Conservation (phyloP, 1,139 yeast genomes). For the Lodderomyces theae region DNA sequence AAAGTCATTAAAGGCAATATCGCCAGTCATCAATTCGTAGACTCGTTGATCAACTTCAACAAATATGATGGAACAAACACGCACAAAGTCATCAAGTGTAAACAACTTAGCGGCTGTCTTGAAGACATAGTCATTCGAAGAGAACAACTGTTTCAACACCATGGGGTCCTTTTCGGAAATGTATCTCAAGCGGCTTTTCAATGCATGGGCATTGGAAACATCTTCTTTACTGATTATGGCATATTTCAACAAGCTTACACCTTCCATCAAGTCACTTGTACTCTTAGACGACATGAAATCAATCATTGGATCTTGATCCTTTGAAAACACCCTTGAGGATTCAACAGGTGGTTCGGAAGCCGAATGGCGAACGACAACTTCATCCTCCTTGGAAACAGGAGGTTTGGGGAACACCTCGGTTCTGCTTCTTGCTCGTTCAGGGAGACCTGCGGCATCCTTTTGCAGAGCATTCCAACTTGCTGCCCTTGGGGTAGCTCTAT, state of each 20-base stretch:
- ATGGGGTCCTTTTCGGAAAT: slow-evolving; percentile 32
- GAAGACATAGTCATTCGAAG: slow-evolving; percentile 25
- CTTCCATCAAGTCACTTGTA: slow-evolving; percentile 30
- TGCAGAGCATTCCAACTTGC: slow-evolving; percentile 12
- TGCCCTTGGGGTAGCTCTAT: slow-evolving; percentile 8
- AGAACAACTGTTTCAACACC: slow-evolving; percentile 29
- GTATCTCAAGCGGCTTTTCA: slow-evolving; percentile 21
- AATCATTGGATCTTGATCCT: slow-evolving; percentile 30
- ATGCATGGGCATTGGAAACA: slow-evolving; percentile 21
- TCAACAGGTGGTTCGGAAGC: slow-evolving; percentile 2
- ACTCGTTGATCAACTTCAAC: slow-evolving; percentile 23
- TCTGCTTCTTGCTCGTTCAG: slow-evolving; percentile 10
- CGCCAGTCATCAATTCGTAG: slow-evolving; percentile 23
- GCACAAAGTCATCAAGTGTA: slow-evolving; percentile 31
- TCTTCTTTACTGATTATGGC: slow-evolving; percentile 41
- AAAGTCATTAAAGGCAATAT: slow-evolving; percentile 27
- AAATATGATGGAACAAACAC: slow-evolving; percentile 31
- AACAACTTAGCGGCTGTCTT: slow-evolving; percentile 27
- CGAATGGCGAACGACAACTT: neutral
- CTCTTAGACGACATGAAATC: slow-evolving; percentile 34
- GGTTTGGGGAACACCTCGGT: slow-evolving; percentile 10
- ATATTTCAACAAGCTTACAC: slow-evolving; percentile 35
- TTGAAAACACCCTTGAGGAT: neutral
- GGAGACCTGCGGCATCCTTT: slow-evolving; percentile 2
- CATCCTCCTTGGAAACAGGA: slow-evolving; percentile 3